phyloP scores from a whole-genome alignment of 805 yeast species.

The Spencermartinsiella europaea region DNA sequence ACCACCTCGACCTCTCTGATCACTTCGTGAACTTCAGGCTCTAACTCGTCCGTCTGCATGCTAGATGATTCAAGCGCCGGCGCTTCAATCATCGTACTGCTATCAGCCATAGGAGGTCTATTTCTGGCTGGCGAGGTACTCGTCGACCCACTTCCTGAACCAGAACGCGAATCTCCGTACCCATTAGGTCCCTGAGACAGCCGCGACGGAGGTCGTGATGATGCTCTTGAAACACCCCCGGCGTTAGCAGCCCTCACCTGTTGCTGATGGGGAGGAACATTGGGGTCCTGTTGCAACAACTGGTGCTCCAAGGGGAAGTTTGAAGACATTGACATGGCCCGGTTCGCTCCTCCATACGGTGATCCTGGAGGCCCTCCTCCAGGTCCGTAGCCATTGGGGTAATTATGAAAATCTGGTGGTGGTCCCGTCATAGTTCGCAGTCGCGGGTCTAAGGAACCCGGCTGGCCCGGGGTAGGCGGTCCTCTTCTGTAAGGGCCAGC shows the following conservation, averaged over 20 bases:
- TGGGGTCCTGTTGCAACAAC: not conserved
- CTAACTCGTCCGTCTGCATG: not conserved
- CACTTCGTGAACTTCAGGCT: not conserved
- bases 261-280: not conserved
- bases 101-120: constrained; percentile 15
- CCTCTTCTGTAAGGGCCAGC: constrained; percentile 3
- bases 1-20: not conserved
- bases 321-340: constrained; percentile 8
- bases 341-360: not conserved
- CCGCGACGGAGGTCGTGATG: constrained; percentile 17
- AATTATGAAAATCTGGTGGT: constrained; percentile 1
- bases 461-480: constrained; percentile 8
- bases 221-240: not conserved
- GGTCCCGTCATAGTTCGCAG: constrained; percentile 9
- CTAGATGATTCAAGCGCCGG: constrained; percentile 7
- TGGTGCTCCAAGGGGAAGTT: not conserved
- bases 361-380: constrained; percentile 6
- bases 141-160: not conserved
- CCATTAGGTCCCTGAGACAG: constrained; percentile 4
- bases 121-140: not conserved
- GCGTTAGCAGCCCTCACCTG: no score
- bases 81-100: constrained; percentile 22
- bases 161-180: not conserved
- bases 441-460: constrained; percentile 8
- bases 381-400: constrained; percentile 8